These are phyloP conservation scores for Spiromastix sp. DNA, from an alignment of 2,329 filamentous ascomycete species.

Conservation along the genomic window DNA sequence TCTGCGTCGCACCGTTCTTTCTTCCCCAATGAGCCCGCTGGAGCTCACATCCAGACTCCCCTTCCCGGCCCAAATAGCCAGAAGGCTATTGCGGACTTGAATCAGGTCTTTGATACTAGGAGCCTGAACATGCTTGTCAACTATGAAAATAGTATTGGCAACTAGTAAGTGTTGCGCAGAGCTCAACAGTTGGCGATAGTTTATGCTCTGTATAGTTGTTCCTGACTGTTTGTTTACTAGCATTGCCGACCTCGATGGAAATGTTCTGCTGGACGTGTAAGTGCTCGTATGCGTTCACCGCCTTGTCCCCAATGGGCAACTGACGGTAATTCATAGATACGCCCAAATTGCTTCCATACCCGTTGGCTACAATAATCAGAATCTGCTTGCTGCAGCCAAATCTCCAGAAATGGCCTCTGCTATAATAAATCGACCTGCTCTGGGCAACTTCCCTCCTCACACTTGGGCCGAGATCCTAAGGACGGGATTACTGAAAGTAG, in stretches of 20 bases:
- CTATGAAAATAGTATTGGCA: conserved; percentile 64
- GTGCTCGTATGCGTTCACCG: conserved; percentile 11
- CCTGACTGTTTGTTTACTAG: too few species aligned
- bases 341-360: conserved; percentile 91
- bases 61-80: conserved; percentile 70
- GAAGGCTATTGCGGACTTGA: conserved; percentile 58
- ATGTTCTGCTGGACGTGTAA: conserved; percentile 42
- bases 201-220: too few species aligned
- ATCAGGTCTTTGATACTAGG: conserved; percentile 74
- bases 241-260: conserved; percentile 42
- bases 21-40: conserved; percentile 49
- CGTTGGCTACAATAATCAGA: conserved; percentile 83
- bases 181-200: too few species aligned
- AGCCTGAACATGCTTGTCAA: conserved; percentile 75
- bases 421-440: conserved; percentile 77
- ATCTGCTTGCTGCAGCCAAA: conserved; percentile 57
- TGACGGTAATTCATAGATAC: conserved; percentile 42
- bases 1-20: conserved; percentile 31
- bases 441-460: conserved; percentile 81
- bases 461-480: conserved; percentile 75
- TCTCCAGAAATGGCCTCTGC: conserved; percentile 70
- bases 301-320: background rate
- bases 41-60: conserved; percentile 43
- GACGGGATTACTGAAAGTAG: conserved; percentile 69
- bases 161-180: conserved; percentile 53